phyloP scores from a whole-genome alignment of 139 green algal genomes.

The Gonium pectorale region DNA sequence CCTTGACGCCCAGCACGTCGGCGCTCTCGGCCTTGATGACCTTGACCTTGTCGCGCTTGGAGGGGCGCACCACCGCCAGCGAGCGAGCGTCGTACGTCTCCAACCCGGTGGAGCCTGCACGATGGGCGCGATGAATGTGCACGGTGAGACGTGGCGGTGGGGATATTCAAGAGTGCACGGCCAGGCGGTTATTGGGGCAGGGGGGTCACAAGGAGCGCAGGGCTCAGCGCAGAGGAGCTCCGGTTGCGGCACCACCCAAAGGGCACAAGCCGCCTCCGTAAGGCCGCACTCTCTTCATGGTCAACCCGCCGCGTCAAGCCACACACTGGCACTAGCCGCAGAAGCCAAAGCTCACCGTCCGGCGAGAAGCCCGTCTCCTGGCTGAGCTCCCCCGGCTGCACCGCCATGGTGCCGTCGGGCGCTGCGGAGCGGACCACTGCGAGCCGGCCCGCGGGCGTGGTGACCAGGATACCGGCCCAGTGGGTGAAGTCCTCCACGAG shows the following conservation, averaged over 20 bases:
- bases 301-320: too few relatives aligned
- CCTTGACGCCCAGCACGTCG: constrained; percentile 52
- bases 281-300: too few relatives aligned
- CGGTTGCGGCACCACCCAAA: too few relatives aligned
- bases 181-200: too few relatives aligned
- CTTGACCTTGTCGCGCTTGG: constrained; percentile 49
- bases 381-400: constrained; percentile 11
- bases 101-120: background rate
- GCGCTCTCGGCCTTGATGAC: constrained; percentile 36
- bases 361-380: constrained; percentile 14
- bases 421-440: constrained; percentile 1
- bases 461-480: constrained; percentile 31
- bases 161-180: too few relatives aligned
- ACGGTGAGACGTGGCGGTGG: background rate
- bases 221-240: too few relatives aligned
- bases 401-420: background rate
- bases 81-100: constrained; percentile 36
- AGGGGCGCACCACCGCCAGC: constrained; percentile 6
- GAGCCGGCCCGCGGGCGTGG: background rate
- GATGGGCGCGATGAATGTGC: too few relatives aligned
- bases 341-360: too few relatives aligned
- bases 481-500: constrained; percentile 38
- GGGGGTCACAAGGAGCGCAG: too few relatives aligned
- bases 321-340: too few relatives aligned
- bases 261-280: too few relatives aligned